Evolutionary conservation across 441 rosid species (phyloP).

Genomic region (Melastoma candidum): DNA sequence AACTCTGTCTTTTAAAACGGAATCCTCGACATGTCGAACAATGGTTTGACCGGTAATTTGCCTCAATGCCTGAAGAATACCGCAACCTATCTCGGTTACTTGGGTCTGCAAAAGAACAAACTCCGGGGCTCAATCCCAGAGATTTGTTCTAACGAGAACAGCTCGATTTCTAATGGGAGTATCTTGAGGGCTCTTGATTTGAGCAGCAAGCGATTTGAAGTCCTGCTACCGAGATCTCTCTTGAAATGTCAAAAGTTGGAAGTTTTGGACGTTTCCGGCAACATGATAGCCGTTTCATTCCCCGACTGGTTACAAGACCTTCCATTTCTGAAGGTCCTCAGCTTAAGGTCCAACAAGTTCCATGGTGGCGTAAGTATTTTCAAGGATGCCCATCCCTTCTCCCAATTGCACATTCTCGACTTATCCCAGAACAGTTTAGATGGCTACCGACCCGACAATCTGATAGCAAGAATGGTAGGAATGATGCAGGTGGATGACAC

Average conservation of each 20-base stretch:
- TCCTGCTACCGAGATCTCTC: too few relatives aligned
- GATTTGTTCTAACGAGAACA: too few relatives aligned
- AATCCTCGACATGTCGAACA: constrained; percentile 12
- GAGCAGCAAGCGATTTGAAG: not conserved
- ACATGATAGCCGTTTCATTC: not conserved
- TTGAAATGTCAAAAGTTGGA: not conserved
- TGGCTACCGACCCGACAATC: too few relatives aligned
- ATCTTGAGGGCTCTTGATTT: not conserved
- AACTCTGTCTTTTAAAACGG: too few relatives aligned
- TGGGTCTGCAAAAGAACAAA: not conserved
- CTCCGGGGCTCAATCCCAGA: constrained; percentile 1
- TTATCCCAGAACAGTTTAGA: too few relatives aligned
- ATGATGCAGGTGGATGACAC: too few relatives aligned
- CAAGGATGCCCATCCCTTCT: not conserved
- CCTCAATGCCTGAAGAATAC: not conserved
- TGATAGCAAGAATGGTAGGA: too few relatives aligned
- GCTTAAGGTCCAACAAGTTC: not conserved
- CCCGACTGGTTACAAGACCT: not conserved
- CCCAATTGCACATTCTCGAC: not conserved
- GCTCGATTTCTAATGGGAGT: not conserved
- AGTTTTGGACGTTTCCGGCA: not conserved
- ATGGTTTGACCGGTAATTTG: not conserved
- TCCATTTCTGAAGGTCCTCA: not conserved
- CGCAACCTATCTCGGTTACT: too few relatives aligned
- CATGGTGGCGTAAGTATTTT: not conserved